Base-by-base conservation (phyloP, 768 basidiomycete genomes). In the Suillus americanus region DNA sequence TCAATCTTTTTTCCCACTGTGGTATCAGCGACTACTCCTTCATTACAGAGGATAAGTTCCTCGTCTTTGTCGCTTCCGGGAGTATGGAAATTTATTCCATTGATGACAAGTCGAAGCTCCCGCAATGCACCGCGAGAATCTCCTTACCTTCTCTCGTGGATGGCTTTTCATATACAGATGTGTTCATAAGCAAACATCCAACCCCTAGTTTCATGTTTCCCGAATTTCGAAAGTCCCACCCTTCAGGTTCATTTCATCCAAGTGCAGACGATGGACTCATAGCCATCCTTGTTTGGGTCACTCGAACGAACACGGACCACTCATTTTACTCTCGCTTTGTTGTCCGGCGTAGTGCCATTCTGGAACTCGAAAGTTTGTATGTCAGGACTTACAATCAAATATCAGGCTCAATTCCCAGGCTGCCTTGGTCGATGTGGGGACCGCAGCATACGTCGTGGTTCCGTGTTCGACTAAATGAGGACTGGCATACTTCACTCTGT, bases 1-100 rank as follows among this genome's bases (percentile, higher is more conserved):
- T 80, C 65, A 70, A 73, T 12, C 73, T 85, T 73, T 71, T 73
- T n/a, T 76, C 79, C 23, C 66, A 68, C 30, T 73, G 79, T 1
- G 82, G 81, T 3, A 84, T 86, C 45, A 83, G 85, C 65, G 85
- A 87, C 63, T 86, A 86, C 64, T 81, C 79, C 0, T 84, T 86
- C 65, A 72, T 86, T 20, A 79, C 81, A 2, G 73, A 77, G 25
- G 72, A 79, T 37, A 75, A 80, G 0, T 83, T 85, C 62, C 78
- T 86, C 51, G 70, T 86, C 25, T 81, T 83, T 33, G 75, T 79
- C 3, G 81, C 83, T 6, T 75, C 74, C 10, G 85, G 83, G 1
- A 74, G 71, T 63, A 81, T 86, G 62, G 83, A 84, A 66, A 79
- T 85, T 9, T 86, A 81, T 67, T 79, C 74, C 3, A 86, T 87